Evolutionary conservation across 2,329 filamentous ascomycete genomes (phyloP), one percentile per base, ranked within the genome.

Genomic region (Exophiala calicioides): DNA sequence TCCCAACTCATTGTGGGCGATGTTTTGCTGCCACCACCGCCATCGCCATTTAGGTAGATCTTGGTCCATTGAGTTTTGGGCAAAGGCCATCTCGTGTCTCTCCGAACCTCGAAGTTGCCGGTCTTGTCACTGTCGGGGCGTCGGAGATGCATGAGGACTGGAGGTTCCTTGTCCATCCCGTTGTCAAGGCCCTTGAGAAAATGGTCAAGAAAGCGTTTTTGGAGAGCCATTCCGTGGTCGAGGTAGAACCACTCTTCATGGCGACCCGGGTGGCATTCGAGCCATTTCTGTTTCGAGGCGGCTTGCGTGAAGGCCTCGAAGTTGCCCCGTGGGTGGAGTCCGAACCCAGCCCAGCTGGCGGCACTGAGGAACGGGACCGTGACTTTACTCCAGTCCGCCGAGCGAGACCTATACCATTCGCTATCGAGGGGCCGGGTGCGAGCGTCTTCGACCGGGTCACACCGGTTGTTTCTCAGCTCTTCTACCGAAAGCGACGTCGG

Each of bases 241-340:
- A 86, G 86, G 66, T 86, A 88, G 62, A 87, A 87, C 0, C 84
- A 84, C 2, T 88, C 69, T 56, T 88, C 84, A 52, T 88, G 84
- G 0, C 84, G 74, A 1, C 85, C 84, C 0, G 79, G 82, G 58
- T 88, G 84, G 61, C 86, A 80, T 5, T 83, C 77, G 1, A 88
- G 71, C 55, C 84, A 88, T 62, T 88, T 88, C 50, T 82, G 70
- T 47, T 80, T 72, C 1, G 82, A 86, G 1, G 81, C 81, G 0
- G 84, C 83, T 32, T 81, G 73, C 1, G 68, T 30, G 55, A 47
- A 88, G 0, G 84, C 84, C 57, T 84, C 74, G 5, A 87, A 73
- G 53, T 88, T 88, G 2, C 84, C 84, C 4, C 84, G 74, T 5
- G 86, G 71, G 56, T 88, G 84, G 1, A 88, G 72, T 3, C 82